These are phyloP conservation scores for Sarocladium strictum DNA, from an alignment of 2,329 filamentous ascomycete genomes.

Conservation along the genomic window DNA sequence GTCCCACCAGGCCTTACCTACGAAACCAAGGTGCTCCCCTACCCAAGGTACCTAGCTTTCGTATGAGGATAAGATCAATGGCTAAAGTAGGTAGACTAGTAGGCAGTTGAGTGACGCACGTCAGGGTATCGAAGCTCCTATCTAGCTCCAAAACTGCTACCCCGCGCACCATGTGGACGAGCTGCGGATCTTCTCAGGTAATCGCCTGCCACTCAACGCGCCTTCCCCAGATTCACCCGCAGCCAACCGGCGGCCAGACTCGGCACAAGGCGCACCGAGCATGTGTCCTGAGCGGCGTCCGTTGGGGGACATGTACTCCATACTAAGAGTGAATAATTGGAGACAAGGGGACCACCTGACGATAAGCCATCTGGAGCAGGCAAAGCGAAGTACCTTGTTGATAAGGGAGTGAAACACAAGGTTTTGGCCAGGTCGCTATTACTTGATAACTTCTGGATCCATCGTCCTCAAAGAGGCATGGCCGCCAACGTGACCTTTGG, in stretches of 20 bases:
- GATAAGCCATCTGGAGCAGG: background rate
- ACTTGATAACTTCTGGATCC: slow-evolving; percentile 2
- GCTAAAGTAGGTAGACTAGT: no score
- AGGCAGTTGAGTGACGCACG: no score
- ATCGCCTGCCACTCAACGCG: background rate
- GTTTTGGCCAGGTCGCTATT: background rate
- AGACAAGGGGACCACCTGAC: background rate
- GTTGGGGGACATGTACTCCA: no score
- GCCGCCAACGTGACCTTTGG: slow-evolving; percentile 4
- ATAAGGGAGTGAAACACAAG: background rate
- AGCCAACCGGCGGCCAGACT: slow-evolving; percentile 1
- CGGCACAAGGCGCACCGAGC: slow-evolving; percentile 2
- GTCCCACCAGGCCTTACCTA: no score
- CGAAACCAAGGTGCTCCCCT: no score
- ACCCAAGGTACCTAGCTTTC: no score
- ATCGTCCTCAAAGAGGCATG: slow-evolving; percentile 6
- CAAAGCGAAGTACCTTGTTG: background rate
- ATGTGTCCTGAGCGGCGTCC: background rate
- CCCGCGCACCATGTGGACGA: background rate
- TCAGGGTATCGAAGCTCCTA: no score
- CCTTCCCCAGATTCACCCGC: slow-evolving; percentile 6
- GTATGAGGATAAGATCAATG: no score
- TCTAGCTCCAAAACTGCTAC: no score
- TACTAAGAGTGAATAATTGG: no score
- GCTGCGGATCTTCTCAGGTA: slow-evolving; percentile 6